phyloP scores from a whole-genome alignment of 805 yeast genomes.

The Yamadazyma laniorum region DNA sequence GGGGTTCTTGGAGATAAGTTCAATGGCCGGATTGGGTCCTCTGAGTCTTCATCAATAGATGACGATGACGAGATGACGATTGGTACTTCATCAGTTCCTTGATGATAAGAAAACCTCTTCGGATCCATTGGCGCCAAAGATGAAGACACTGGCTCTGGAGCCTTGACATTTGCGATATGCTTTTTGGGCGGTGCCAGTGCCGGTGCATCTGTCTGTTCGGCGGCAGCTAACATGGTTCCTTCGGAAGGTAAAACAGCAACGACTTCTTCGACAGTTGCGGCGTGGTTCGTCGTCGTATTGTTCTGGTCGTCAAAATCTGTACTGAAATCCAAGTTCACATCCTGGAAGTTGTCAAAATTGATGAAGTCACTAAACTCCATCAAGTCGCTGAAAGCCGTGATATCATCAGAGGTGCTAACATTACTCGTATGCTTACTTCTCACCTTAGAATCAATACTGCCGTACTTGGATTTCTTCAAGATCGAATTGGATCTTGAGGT shows the following conservation, averaged over 20 bases:
- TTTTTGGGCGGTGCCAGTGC: background rate
- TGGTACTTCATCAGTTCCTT: slow-evolving; percentile 10
- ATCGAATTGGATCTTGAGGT: slow-evolving; percentile 38
- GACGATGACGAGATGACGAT: slow-evolving; percentile 15
- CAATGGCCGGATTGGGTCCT: slow-evolving; percentile 14
- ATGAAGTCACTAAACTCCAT: slow-evolving; percentile 42
- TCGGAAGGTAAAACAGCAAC: background rate
- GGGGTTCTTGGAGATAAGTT: slow-evolving; percentile 11
- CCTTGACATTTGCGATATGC: background rate
- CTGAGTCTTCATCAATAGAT: slow-evolving; percentile 12
- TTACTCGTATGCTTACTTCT: slow-evolving; percentile 1
- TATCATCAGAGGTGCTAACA: background rate
- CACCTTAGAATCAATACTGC: slow-evolving; percentile 8
- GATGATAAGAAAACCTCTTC: slow-evolving; percentile 4
- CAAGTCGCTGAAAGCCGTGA: slow-evolving; percentile 23
- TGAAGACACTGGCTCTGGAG: background rate
- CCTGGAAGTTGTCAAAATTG: slow-evolving; percentile 35
- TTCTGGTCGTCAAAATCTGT: slow-evolving; percentile 2
- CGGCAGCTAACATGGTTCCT: background rate
- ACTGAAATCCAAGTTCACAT: slow-evolving; percentile 15
- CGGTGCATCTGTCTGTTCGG: background rate
- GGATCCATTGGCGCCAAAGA: background rate
- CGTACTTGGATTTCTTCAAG: slow-evolving; percentile 27
- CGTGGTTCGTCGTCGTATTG: background rate
- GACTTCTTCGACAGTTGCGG: background rate